Conservation (phyloP, 768 basidiomycete genomes). For the Chalciporus piperatus region DNA sequence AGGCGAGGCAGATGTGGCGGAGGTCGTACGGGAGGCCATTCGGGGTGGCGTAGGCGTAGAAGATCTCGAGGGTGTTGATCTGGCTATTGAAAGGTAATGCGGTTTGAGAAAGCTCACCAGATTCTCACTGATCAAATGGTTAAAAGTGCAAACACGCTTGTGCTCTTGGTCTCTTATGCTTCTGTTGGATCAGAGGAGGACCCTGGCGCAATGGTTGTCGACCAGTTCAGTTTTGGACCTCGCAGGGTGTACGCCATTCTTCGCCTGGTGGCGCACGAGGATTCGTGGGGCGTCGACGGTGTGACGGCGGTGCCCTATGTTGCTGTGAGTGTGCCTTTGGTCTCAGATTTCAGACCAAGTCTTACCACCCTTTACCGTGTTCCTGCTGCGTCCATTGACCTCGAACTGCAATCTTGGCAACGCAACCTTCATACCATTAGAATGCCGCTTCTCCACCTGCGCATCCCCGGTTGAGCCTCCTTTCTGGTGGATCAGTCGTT, state of each 20-base stretch:
- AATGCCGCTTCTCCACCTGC: conserved; percentile 66
- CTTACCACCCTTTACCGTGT: neutral
- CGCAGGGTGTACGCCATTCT: conserved; percentile 66
- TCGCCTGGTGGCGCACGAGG: conserved; percentile 36
- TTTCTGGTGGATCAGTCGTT: conserved; percentile 57
- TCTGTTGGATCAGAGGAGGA: conserved; percentile 45
- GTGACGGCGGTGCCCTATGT: conserved; percentile 71
- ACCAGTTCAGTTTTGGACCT: conserved; percentile 42
- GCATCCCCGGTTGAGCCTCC: conserved; percentile 64
- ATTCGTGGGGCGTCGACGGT: conserved; percentile 29
- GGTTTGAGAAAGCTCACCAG: neutral
- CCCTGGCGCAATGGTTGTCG: conserved; percentile 30
- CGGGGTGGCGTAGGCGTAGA: conserved; percentile 45
- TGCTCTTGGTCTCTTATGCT: conserved; percentile 67
- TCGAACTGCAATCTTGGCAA: neutral
- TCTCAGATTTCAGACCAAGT: neutral
- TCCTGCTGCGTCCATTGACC: neutral
- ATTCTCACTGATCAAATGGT: conserved; percentile 1
- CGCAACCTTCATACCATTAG: conserved; percentile 30
- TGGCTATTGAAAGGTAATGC: conserved; percentile 57
- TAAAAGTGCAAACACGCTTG: conserved; percentile 49
- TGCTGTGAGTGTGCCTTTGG: conserved; percentile 47
- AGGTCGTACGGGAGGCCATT: conserved; percentile 46
- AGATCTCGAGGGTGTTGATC: conserved; percentile 73
- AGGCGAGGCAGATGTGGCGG: conserved; percentile 54